Evolutionary conservation across 108 stramenopile genomes (phyloP).

Genomic region (Chaetoceros tenuissimus): DNA sequence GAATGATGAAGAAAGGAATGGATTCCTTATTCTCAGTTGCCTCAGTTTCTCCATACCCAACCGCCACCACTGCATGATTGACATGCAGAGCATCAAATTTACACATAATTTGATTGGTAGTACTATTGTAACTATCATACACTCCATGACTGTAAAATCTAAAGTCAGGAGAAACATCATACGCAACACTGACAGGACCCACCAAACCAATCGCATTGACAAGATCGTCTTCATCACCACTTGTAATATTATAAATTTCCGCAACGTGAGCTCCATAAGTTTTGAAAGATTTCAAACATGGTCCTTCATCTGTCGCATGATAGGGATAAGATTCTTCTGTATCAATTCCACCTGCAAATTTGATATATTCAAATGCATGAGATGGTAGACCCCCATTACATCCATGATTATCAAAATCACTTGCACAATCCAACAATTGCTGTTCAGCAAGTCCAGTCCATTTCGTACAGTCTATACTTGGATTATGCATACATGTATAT

Average conservation of each 20-base stretch:
- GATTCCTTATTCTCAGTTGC: constrained; percentile 2
- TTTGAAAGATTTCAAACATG: background rate
- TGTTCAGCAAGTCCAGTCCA: constrained; percentile 46
- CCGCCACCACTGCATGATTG: constrained; percentile 74
- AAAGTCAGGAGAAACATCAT: constrained; percentile 65
- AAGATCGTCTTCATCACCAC: constrained; percentile 34
- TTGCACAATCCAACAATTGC: constrained; percentile 52
- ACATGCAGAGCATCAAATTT: constrained; percentile 26
- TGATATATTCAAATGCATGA: constrained; percentile 43
- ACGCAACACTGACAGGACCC: constrained; percentile 64
- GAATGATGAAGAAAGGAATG: constrained; percentile 51
- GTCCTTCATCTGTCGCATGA: constrained; percentile 14
- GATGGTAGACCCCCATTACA: constrained; percentile 50
- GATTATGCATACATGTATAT: constrained; percentile 23
- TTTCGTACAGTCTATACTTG: constrained; percentile 24
- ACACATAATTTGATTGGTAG: constrained; percentile 37
- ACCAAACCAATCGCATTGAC: constrained; percentile 38
- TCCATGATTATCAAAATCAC: constrained; percentile 37
- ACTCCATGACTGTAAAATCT: constrained; percentile 48
- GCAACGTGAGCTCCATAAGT: constrained; percentile 14
- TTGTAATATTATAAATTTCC: constrained; percentile 37
- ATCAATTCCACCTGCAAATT: constrained; percentile 43
- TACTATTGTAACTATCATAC: constrained; percentile 46
- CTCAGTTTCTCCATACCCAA: constrained; percentile 45
- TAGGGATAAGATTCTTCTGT: constrained; percentile 29